phyloP scores from a whole-genome alignment of 78 protist species.

The Dictyostelium brefeldianum region DNA sequence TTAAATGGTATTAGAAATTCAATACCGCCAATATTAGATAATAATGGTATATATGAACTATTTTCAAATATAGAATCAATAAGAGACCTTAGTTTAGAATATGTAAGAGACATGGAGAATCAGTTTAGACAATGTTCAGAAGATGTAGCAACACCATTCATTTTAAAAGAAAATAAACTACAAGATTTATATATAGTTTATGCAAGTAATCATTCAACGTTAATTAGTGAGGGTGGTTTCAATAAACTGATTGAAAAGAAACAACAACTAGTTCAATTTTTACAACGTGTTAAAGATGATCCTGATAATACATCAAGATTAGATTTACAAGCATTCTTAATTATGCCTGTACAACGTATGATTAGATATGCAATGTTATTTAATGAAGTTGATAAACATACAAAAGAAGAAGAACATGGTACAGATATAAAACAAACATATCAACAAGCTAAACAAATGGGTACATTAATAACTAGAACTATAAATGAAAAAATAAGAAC shows the following conservation, averaged over 20 bases:
- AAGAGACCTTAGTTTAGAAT: not conserved
- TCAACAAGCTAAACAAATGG: constrained; percentile 14
- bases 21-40: not conserved
- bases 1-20: constrained; percentile 6
- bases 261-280: constrained; percentile 31
- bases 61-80: constrained; percentile 36
- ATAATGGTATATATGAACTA: not conserved
- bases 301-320: not conserved
- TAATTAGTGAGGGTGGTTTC: not conserved
- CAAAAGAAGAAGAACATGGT: constrained; percentile 44
- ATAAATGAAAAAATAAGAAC: constrained; percentile 69
- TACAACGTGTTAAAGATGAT: constrained; percentile 44
- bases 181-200: constrained; percentile 11
- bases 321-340: constrained; percentile 42
- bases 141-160: constrained; percentile 8
- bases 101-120: not conserved
- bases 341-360: constrained; percentile 83
- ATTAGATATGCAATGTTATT: constrained; percentile 54
- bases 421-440: not conserved
- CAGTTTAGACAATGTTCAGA: not conserved
- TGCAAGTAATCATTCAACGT: constrained; percentile 12
- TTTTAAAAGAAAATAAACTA: not conserved
- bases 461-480: constrained; percentile 1
- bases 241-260: constrained; percentile 56
- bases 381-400: constrained; percentile 35